Conservation (phyloP, 768 basidiomycete genomes). For the Lactarius akahatsu region DNA sequence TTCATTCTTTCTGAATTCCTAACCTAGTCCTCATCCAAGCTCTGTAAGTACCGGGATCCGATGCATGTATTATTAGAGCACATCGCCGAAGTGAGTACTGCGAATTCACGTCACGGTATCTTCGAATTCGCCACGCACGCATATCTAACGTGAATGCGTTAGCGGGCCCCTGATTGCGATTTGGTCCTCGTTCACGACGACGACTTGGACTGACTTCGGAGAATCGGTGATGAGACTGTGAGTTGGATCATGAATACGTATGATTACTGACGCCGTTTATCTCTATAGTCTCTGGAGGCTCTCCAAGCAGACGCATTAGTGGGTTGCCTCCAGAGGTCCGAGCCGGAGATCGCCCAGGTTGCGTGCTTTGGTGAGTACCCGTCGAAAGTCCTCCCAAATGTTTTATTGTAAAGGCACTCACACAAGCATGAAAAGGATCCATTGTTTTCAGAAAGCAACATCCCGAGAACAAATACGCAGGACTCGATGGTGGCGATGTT, state of each 20-base stretch:
- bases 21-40: no score
- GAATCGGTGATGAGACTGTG: not conserved
- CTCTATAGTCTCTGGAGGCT: not conserved
- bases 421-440: not conserved
- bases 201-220: not conserved
- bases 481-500: not conserved
- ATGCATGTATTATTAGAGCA: no score
- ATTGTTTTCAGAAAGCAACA: slow-evolving; percentile 22
- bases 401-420: not conserved
- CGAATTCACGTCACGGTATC: no score
- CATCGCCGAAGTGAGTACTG: no score
- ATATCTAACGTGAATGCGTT: not conserved
- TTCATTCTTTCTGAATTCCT: no score
- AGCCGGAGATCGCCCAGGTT: not conserved
- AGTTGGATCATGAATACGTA: not conserved
- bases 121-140: no score
- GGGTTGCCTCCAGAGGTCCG: not conserved
- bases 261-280: not conserved
- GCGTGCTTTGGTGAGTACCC: not conserved
- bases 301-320: not conserved
- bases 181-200: not conserved
- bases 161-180: not conserved
- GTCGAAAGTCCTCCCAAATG: not conserved
- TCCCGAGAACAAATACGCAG: not conserved
- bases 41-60: no score